Conservation (phyloP, 495 filamentous ascomycete genomes). For the Daldinia vernicosa region DNA sequence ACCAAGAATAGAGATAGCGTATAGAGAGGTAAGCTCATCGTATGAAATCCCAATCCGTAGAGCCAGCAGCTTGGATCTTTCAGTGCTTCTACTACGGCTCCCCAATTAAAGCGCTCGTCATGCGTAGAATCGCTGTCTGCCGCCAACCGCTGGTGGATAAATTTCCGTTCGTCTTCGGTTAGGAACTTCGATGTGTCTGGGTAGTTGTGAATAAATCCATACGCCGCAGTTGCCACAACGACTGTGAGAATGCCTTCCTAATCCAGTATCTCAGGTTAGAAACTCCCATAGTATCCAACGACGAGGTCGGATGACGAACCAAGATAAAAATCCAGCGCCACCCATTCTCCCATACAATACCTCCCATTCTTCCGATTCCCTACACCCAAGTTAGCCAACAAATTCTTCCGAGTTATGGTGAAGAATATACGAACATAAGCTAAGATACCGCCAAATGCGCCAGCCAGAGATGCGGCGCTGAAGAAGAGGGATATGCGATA, state of each 20-base stretch:
- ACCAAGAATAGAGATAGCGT: conserved; percentile 80
- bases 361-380: conserved; percentile 68
- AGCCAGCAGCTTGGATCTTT: conserved; percentile 79
- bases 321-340: conserved; percentile 90
- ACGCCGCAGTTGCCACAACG: conserved; percentile 66
- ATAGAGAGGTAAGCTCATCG: conserved; percentile 79
- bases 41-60: conserved; percentile 77
- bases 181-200: conserved; percentile 75
- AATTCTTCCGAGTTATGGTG: too few species aligned
- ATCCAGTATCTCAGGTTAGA: conserved; percentile 19
- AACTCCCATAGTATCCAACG: not conserved
- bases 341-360: conserved; percentile 70
- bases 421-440: conserved; percentile 59
- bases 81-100: conserved; percentile 68
- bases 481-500: conserved; percentile 82
- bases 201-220: conserved; percentile 78
- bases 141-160: conserved; percentile 66
- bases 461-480: conserved; percentile 75
- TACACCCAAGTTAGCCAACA: conserved; percentile 43
- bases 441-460: conserved; percentile 81
- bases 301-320: conserved; percentile 50
- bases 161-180: conserved; percentile 67
- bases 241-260: conserved; percentile 77
- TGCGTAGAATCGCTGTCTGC: conserved; percentile 68
- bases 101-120: conserved; percentile 73